Evolutionary conservation across 148 eudicot species (phyloP), one percentile per base, ranked within the genome.

Genomic region (Nyssa sinensis): DNA sequence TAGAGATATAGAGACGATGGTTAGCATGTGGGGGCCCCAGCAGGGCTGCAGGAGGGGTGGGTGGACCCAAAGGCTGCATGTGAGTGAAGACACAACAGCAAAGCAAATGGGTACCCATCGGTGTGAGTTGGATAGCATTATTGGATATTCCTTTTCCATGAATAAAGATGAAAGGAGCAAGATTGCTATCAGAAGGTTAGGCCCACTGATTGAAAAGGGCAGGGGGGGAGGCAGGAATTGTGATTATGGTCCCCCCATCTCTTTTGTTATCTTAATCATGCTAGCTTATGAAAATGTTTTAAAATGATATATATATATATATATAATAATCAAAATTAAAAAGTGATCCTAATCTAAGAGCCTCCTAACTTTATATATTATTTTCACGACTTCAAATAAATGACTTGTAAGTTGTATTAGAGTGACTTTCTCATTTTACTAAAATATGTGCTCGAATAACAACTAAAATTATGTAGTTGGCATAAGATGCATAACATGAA

Each of bases 121-220:
- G 58, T 0, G 29, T 69, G 25, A 51, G 72, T 33, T 69, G 72
- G 51, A 24, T 3, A 69, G 39, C 72, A 51, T 51, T 61, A 51
- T 31, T 51, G 66, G 66, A 13, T 30, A 10, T 34, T 28, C 28
- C 9, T 32, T 30, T 29, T 21, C n/a, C 3, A 28, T 28, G 0
- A 3, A 65, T 12, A 5, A 28, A 24, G 0, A 23, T n/a, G 25
- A 66, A 39, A 37, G 7, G 21, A 55, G 2, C 7, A 51, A 51
- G 2, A 51, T 1, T n/a, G 3, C 0, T 14, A 37, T 37, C 5
- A 37, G 44, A 9, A 37, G 58, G 0, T 14, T 51, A 51, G 58
- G 58, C 58, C 58, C 58, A 51, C 58, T 51, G 16, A 51, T 3
- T 14, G 23, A 55, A n/a, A 19, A 37, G 41, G 8, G 41, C 8